Evolutionary conservation across 2,329 filamentous ascomycete species (phyloP), one percentile per base, ranked within the genome.

Genomic region (Xylaria sp.): DNA sequence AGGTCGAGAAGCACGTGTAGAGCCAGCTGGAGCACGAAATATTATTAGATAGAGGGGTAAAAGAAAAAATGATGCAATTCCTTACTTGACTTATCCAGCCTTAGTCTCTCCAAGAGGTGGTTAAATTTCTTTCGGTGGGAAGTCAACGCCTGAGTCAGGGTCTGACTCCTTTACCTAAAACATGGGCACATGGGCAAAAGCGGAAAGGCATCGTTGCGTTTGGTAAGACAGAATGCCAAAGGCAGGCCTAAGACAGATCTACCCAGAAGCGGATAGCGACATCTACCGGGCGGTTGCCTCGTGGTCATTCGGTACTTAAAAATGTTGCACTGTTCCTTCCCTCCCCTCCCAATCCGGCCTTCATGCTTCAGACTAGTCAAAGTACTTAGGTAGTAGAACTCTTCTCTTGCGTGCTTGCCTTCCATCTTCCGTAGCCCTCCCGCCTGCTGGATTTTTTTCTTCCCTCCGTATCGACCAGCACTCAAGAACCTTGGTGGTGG

Each of bases 11-110:
- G 20, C 23, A 31, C 4, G 25, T 39, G 18, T 43, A 31, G 59
- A 8, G 20, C 23, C 8, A 4, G 25, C 25, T n/a, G 4, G 31
- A 36, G 31, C 23, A n/a, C 10, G 23, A 13, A 31, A 39, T 57
- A 54, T 6, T 43, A 18, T 18, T 43, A 43, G 41, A 43, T 3
- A 36, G 8, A n/a, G 31, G 51, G 61, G 51, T 39, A 5, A 23
- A 10, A n/a, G 39, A 5, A 23, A 10, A n/a, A 49, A 57, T 57
- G 61, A 57, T 57, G 61, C 49, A 63, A 63, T 46, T 18, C 56
- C 25, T 59, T 31, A 25, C 33, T 39, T 55, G 3, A 39, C 15
- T 10, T 15, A 54, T 12, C 28, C 13, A 18, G 18, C 51, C 51
- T 54, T 54, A 25, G 25, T 52, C 23, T 15, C 3, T n/a, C 43